Base-by-base conservation (phyloP, 177 flowering plant genomes). In the Telopea speciosissima region DNA sequence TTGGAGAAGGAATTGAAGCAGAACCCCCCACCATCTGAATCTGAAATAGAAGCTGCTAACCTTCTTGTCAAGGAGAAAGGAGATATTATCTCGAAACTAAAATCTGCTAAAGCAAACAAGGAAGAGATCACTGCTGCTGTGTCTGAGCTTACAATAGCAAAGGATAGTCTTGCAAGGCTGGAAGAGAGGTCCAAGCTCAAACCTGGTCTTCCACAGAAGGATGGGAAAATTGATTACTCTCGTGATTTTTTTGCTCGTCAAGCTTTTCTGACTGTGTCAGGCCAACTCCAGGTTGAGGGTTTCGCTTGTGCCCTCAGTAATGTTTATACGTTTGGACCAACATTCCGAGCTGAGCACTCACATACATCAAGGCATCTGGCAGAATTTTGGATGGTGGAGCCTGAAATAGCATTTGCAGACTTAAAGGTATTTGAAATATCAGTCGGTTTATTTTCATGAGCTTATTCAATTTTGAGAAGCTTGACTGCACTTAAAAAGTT, bases 251-350 rank as follows among this genome's bases (percentile, higher is more conserved):
- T 92, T 68, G 59, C 84, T 67, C 71, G 74, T 21, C 78, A 77
- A 64, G 79, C 88, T 60, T 86, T 79, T 75, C 72, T 92, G 6
- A 84, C 93, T 14, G 83, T 42, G 64, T 83, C 90, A 65, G 92
- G 85, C 13, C 88, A 87, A 49, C 84, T 91, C 76, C 97, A 91
- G 79, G 82, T 95, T 61, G 96, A 88, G 81, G 89, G 97, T 77
- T 90, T 84, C 78, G 94, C 99, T 44, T 87, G 90, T 78, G 84
- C 94, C 19, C 89, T 92, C 66, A 90, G 97, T 52, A 91, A 81
- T 78, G 99, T 92, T 67, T 95, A 90, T 79, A 79, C 93, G 6
- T 83, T 88, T 71, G 97, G 97, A 24, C 99, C 92, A 0, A 87
- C 90, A 74, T 95, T 91, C 75, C 83, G 63, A n/a, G 96, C 90